A percentile compares a stretch with the other conserved stretches of the same genome.
phyloP scores from a whole-genome alignment of 2,329 filamentous ascomycete genomes.

The Trichoderma koningii region DNA sequence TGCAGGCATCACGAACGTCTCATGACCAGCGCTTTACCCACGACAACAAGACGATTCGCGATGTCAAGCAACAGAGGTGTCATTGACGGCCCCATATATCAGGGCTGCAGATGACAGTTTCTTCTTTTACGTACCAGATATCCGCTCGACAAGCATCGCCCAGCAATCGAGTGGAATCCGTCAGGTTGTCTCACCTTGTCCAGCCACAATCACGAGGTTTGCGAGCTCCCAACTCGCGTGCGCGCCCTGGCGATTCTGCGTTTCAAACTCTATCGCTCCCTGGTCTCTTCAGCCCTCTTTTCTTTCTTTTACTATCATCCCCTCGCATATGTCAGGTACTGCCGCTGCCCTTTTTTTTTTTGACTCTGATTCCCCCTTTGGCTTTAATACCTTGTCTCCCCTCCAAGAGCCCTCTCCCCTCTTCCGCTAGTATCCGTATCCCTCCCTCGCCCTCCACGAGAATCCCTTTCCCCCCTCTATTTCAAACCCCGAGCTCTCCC shows the following conservation, averaged over 20 bases:
- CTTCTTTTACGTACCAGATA: no score
- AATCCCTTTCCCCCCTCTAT: not conserved
- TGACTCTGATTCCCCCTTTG: conserved; percentile 15
- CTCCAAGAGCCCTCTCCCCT: not conserved
- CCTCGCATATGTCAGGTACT: not conserved
- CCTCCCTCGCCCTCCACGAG: conserved; percentile 5
- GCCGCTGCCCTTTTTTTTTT: conserved; percentile 22
- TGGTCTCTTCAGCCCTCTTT: not conserved
- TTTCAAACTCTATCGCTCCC: conserved; percentile 20
- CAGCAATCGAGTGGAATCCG: not conserved
- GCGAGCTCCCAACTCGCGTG: not conserved
- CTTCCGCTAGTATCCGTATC: not conserved
- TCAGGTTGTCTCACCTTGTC: conserved; percentile 4
- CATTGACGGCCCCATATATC: no score
- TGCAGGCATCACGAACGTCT: not conserved
- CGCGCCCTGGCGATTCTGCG: not conserved
- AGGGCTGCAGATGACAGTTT: no score
- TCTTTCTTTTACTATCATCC: not conserved
- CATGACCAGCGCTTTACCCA: no score
- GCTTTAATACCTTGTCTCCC: not conserved
- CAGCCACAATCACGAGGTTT: not conserved
- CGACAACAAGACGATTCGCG: no score
- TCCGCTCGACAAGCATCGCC: no score
- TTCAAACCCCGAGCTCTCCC: not conserved
- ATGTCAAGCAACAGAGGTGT: no score